Evolutionary conservation across 192 early-diverging fungal species (phyloP), one percentile per base, ranked within the genome.

Genomic region (Backusella circina): DNA sequence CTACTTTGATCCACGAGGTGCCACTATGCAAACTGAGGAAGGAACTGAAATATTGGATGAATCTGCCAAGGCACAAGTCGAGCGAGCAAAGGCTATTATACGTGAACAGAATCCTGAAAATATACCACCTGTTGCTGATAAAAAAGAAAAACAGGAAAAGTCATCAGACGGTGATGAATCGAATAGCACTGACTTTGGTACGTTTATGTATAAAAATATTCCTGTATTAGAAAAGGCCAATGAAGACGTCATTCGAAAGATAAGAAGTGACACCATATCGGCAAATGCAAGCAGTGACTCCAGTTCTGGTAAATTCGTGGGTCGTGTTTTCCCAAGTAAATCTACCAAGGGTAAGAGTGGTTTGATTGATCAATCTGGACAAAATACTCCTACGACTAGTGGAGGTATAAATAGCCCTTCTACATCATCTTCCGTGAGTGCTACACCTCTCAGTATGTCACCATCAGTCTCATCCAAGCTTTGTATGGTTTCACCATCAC

Each of bases 1-100:
- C 37, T 98, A 98, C 74, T 99, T 99, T 89, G 97, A 98, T 82
- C 79, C 88, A 21, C 87, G 97, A 13, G 97, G 97, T 8, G 94
- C 89, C 12, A 87, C 80, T 10, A 88, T 89, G 86, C 81, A 88
- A 16, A 76, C 76, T 2, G 77, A 83, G 35, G 79, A 57, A 23
- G 5, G 8, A 21, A 35, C 18, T 6, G 61, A 64, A 15, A 23
- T 71, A 23, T 36, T 77, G 9, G 76, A 83, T 41, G 75, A 75
- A 5, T 77, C 77, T 51, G 74, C 82, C 2, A 82, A 78, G 44
- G 85, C 79, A 7, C 75, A 78, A 36, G 82, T 79, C 0, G 86
- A 87, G 26, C 47, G 69, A 5, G 77, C 77, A 23, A 82, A 76
- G 41, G 36, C 70, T 1, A 75, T 75, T 1, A 65, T 78, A 36